Evolutionary conservation across 2,329 filamentous ascomycete species (phyloP).

Genomic region (Ascochyta lentis): DNA sequence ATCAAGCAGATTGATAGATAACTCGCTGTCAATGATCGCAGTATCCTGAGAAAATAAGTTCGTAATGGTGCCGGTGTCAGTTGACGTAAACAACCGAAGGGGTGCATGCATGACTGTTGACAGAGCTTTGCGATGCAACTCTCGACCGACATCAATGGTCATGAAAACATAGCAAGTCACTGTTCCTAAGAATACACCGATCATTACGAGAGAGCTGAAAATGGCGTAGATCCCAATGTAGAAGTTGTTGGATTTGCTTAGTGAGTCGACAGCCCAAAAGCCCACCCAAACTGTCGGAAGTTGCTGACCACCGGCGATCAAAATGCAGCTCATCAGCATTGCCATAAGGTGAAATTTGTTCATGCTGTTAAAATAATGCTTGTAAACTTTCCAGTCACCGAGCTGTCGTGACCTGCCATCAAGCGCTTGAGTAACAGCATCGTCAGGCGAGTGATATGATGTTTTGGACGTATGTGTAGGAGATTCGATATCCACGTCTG

Average conservation of each 20-base stretch:
- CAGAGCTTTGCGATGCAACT: constrained; percentile 3
- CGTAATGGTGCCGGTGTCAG: constrained; percentile 3
- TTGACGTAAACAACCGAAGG: constrained; percentile 1
- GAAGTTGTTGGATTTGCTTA: background rate
- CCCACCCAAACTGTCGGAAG: constrained; percentile 7
- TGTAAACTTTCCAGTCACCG: constrained; percentile 13
- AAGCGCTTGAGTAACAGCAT: background rate
- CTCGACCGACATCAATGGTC: background rate
- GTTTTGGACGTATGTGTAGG: background rate
- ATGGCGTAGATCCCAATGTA: constrained; percentile 5
- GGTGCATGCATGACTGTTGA: constrained; percentile 5
- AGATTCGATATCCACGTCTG: background rate
- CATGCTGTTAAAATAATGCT: constrained; percentile 6
- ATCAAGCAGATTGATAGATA: constrained; percentile 5
- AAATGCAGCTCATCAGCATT: background rate
- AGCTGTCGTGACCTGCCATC: constrained; percentile 3
- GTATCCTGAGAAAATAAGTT: constrained; percentile 21
- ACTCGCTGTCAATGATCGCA: constrained; percentile 13
- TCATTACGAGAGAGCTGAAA: background rate
- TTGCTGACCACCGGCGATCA: background rate
- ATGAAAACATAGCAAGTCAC: background rate
- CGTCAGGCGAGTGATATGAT: background rate
- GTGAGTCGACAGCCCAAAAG: background rate
- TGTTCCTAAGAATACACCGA: background rate
- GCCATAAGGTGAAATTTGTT: background rate